Conservation (phyloP, 257 asterid genomes). For the Vinca minor region DNA sequence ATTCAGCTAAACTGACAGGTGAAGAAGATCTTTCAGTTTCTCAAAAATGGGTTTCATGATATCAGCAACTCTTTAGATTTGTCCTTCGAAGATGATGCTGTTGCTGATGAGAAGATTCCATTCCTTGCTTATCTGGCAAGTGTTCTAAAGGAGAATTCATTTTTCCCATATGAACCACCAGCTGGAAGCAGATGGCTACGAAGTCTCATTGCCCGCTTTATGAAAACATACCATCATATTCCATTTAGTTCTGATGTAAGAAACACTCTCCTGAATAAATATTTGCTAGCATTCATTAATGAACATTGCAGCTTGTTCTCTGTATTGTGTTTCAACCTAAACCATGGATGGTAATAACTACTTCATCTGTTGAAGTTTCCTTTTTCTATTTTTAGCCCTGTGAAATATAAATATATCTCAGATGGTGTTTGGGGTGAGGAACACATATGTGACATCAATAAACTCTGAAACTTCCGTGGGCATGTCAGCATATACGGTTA, state of each 20-base stretch:
- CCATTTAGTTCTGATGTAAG: constrained; percentile 94
- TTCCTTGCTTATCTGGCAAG: constrained; percentile 92
- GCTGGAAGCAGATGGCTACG: constrained; percentile 94
- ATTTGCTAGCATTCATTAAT: constrained; percentile 1
- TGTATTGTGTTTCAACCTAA: not conserved
- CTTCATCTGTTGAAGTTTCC: not conserved
- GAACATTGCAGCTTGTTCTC: not conserved
- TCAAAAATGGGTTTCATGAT: constrained; percentile 74
- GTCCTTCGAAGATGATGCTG: constrained; percentile 90
- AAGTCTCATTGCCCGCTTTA: constrained; percentile 68
- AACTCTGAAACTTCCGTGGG: not conserved
- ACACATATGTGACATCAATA: not conserved
- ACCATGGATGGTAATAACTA: not conserved
- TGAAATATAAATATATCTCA: not conserved
- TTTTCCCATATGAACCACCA: constrained; percentile 84
- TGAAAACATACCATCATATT: constrained; percentile 87
- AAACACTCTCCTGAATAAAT: constrained; percentile 6
- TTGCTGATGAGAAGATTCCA: constrained; percentile 97
- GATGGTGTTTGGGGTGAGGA: not conserved
- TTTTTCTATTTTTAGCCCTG: not conserved
- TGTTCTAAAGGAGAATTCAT: constrained; percentile 65
- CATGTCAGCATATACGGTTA: not conserved
- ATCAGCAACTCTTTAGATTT: constrained; percentile 91
- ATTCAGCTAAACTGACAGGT: constrained; percentile 57
- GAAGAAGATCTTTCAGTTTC: constrained; percentile 77